Conservation (phyloP, 306 rosid genomes). For the Prunus padus region DNA sequence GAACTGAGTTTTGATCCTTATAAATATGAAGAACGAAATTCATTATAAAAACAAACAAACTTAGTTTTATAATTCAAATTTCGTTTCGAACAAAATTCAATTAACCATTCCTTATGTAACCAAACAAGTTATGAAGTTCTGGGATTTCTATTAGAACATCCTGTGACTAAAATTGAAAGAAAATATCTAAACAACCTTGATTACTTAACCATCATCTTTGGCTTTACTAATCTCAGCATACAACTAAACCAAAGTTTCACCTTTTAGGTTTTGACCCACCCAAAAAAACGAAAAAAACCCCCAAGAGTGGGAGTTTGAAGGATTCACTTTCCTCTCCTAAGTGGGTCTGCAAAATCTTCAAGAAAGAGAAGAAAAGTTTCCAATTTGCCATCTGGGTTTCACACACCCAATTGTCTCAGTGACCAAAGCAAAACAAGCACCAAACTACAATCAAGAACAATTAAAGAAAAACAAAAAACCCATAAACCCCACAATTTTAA, state of each 20-base stretch:
- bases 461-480: constrained; percentile 7
- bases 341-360: neutral
- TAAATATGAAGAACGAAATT: neutral
- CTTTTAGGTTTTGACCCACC: neutral
- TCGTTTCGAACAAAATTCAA: neutral
- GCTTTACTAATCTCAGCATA: constrained; percentile 1
- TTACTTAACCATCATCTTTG: neutral
- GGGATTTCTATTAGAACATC: neutral
- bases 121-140: neutral
- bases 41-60: neutral
- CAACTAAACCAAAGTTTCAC: constrained; percentile 2
- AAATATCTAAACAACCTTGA: neutral
- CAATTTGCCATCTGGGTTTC: neutral
- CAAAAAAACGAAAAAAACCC: neutral
- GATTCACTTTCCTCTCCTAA: neutral
- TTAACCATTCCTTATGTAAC: neutral
- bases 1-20: neutral
- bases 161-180: neutral
- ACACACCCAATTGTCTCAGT: constrained; percentile 26
- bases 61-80: neutral
- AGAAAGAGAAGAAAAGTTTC: neutral
- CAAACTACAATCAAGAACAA: neutral
- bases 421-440: constrained; percentile 8
- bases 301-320: neutral
- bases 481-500: constrained; percentile 4